Evolutionary conservation across 2,329 filamentous ascomycete genomes (phyloP), one percentile per base, ranked within the genome.

Genomic region (Aureobasidium sp.): DNA sequence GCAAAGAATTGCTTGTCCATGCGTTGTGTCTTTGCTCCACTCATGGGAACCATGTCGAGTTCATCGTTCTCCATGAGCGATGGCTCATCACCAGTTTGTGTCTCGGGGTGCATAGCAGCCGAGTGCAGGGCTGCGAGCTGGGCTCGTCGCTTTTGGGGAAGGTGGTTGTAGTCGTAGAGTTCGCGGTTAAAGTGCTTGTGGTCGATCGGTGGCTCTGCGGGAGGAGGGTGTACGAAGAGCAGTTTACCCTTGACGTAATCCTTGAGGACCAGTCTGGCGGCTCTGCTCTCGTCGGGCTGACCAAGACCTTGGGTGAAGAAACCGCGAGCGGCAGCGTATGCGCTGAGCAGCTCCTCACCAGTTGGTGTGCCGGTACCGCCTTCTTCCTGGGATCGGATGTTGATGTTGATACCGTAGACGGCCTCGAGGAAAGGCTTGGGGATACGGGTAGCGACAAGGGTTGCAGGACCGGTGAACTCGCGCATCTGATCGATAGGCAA

Each of bases 171-270:
- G 69, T 96, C 88, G 75, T 97, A 97, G 5, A 97, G 85, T 63
- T 95, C 92, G 54, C 81, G 79, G 76, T 99, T 99, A 81, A 97
- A 99, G 59, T 87, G 84, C 53, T 78, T 77, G 0, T 85, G 79
- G 67, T 97, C 89, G 42, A 88, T 84, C 2, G 78, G 74, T 7
- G 80, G 77, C 34, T 86, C 82, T 5, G 77, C 77, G 0, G 92
- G 92, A 0, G 94, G 94, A 5, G 94, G 92, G 69, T 93, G 87
- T 67, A 91, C 94, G 77, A 88, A 97, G 6, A 97, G 83, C 0
- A 99, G 83, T 77, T 97, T 97, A 65, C 94, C 94, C 72, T 88
- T 96, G 67, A 99, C 94, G 70, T 97, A 99, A 77, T 99, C 94
- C 74, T 99, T 99, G 30, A 99, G 83, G 16, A 99, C 82, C 67